Percentiles rank a stretch among this genome's conserved stretches.
Evolutionary conservation across 441 rosid genomes (phyloP).

Genomic region (Erodium trifolium): DNA sequence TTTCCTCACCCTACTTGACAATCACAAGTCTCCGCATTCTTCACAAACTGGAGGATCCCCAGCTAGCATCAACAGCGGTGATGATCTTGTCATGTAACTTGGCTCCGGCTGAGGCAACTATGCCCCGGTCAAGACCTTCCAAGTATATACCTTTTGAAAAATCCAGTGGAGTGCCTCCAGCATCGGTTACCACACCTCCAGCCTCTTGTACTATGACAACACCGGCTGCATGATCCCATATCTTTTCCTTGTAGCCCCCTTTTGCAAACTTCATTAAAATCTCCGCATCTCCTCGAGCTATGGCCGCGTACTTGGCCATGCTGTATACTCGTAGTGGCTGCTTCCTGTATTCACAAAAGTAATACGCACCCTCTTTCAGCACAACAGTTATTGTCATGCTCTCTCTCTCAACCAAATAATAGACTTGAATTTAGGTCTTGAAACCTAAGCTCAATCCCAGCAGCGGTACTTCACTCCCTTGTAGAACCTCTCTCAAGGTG

Average conservation of each 20-base stretch:
- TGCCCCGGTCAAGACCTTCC: slow-evolving; percentile 61
- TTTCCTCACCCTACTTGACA: neutral
- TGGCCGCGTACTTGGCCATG: slow-evolving; percentile 72
- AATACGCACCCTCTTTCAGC: neutral
- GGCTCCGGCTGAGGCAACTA: slow-evolving; percentile 44
- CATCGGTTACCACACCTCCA: slow-evolving; percentile 64
- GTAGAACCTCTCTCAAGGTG: no score
- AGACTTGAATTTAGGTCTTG: no score
- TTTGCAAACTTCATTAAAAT: slow-evolving; percentile 59
- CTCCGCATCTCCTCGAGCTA: slow-evolving; percentile 69
- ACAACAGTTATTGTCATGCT: no score
- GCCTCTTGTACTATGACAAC: slow-evolving; percentile 53
- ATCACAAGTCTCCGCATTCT: neutral
- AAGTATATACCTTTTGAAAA: slow-evolving; percentile 51
- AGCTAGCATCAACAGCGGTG: slow-evolving; percentile 58
- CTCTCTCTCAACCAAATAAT: no score
- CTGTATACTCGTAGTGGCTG: slow-evolving; percentile 59
- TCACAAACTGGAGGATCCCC: slow-evolving; percentile 57
- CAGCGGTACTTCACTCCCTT: no score
- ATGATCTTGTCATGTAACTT: slow-evolving; percentile 45
- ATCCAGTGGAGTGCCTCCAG: slow-evolving; percentile 45
- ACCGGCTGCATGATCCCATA: slow-evolving; percentile 75
- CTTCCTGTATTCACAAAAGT: slow-evolving; percentile 31
- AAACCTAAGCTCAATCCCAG: no score
- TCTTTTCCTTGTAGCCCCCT: slow-evolving; percentile 67